Base-by-base conservation (phyloP, 179 eudicot species). In the Spergularia azorica region DNA sequence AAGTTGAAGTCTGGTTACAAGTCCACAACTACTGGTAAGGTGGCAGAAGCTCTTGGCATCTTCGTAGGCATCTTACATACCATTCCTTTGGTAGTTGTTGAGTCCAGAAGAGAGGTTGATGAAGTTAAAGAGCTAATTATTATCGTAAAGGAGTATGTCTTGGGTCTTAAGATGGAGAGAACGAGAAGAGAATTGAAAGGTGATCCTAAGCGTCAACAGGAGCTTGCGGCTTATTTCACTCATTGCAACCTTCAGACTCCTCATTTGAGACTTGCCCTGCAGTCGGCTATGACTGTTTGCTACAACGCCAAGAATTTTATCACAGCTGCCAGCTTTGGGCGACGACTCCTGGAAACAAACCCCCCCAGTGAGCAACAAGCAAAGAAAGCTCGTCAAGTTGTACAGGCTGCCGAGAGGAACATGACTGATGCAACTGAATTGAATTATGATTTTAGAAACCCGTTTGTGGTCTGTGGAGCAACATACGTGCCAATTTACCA, bases 401-500 rank as follows among this genome's bases (percentile, higher is more conserved):
- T 88, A 67, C 91, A 91, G 79, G 91, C 90, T 48, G 84, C 93
- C 52, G 93, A 88, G 87, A 89, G 78, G 88, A 91, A 84, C 84
- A 84, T 85, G 91, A 87, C 74, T 51, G 93, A 91, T 66, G 84
- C 84, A 52, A 55, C 87, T 73, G 81, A 89, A 72, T 79, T 91
- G 75, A 90, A 87, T 60, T 91, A 91, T 74, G 96, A 91, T 75
- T 91, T 91, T 82, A 84, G 93, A 79, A 91, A 91, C 56, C 96
- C 96, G 0, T 91, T 91, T 87, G 91, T 88, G 68, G 83, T 85
- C 9, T 91, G 96, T 84, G 96, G 96, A 73, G 86, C 97, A 2
- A 91, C 95, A 0, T 89, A 89, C 65, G 90, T 95, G 32, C 98
- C 98, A 4, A 95, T 95, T 39, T 95, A 95, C 83, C 85, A 95